Base-by-base conservation (phyloP, 495 filamentous ascomycete species). In the Penicillium lagena region DNA sequence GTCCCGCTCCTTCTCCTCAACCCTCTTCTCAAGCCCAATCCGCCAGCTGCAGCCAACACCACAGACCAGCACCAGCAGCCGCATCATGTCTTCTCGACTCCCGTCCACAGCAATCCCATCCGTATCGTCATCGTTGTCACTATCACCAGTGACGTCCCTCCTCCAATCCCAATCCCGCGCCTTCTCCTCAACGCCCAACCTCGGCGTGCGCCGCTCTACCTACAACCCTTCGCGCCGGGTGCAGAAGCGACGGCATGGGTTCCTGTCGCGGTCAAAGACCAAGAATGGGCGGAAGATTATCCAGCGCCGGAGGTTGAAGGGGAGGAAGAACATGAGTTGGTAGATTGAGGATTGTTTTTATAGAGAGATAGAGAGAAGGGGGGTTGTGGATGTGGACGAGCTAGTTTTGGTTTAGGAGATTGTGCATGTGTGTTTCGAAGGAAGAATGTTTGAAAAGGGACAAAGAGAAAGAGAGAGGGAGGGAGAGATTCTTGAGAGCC, bases 221-320 rank as follows among this genome's bases (percentile, higher is more conserved):
- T 87, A 73, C 54, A 74, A 77, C 38, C 83, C 83, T 4, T 82
- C 76, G 40, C 82, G 86, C 49, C 62, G 76, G 39, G 83, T 89
- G 35, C 74, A 85, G 59, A 89, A 87, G 68, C 69, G 85, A 47
- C 70, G 85, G 46, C 77, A 80, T 62, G 85, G 85, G 0, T 87
- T 85, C 64, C 64, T 87, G 60, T 66, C 77, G 11, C 57, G 85
- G 46, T 51, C 81, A 45, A 66, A 67, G 56, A 74, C 72, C 15
- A 65, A 72, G 52, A 77, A 71, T 28, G 84, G 79, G 9, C 62
- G 80, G 48, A 70, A 67, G 62, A 75, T 75, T 31, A 37, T 88
- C 50, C 68, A 58, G 54, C 69, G 82, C 58, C 71, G 85, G 61
- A 70, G 66, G 48, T 42, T 68, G 38, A 86, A 81, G 70, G 74